These are phyloP conservation scores for Tuber umbilicatum DNA, from an alignment of 495 filamentous ascomycete genomes.

Conservation along the genomic window DNA sequence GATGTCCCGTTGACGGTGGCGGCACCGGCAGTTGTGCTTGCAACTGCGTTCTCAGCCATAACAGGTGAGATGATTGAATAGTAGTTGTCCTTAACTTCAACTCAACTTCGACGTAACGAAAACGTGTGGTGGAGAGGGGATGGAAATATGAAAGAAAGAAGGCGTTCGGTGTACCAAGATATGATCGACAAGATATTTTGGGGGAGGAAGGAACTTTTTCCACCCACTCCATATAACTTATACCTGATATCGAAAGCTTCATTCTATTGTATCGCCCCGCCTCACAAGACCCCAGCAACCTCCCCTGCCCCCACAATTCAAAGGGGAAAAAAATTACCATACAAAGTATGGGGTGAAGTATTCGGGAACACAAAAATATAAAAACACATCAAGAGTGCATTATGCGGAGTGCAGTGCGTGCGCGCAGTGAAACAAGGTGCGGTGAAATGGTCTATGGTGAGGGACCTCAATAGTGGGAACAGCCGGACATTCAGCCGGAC, in stretches of 20 bases:
- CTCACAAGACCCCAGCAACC: not conserved
- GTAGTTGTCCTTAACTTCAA: not conserved
- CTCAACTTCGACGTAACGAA: not conserved
- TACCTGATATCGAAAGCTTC: not conserved
- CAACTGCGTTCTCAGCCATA: not conserved
- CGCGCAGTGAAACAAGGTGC: not conserved
- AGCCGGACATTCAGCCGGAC: too few species aligned
- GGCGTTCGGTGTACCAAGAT: not conserved
- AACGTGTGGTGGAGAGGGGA: not conserved
- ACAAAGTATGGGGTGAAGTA: not conserved
- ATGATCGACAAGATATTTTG: not conserved
- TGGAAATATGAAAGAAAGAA: not conserved
- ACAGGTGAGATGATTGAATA: not conserved
- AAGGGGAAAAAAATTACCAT: conserved; percentile 2
- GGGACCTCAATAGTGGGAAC: too few species aligned
- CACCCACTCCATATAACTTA: not conserved
- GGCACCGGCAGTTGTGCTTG: not conserved
- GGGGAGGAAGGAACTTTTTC: not conserved
- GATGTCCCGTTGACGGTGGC: not conserved
- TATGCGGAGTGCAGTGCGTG: not conserved
- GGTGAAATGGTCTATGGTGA: not conserved
- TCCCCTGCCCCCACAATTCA: not conserved
- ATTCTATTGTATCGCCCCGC: not conserved
- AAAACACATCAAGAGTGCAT: not conserved
- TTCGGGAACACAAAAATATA: not conserved